Conservation (phyloP, 1,284 basidiomycete species). For the Cystobasidium slooffiae region DNA sequence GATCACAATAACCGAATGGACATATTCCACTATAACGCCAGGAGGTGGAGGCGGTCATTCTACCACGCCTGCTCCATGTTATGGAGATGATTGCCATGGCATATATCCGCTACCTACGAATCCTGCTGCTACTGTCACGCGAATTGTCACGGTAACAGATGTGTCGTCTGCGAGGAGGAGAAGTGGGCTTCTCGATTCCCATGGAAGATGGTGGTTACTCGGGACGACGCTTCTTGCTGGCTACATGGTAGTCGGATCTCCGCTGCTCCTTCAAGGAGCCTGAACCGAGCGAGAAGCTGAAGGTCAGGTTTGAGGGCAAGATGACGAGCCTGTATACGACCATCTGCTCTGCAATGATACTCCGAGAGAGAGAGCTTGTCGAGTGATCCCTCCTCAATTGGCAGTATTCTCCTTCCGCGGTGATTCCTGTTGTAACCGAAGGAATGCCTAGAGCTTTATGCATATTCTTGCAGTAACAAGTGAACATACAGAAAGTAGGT, state of each 20-base stretch:
- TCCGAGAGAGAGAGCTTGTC: background rate
- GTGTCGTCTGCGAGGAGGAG: background rate
- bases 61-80: background rate
- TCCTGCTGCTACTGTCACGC: slow-evolving; percentile 10
- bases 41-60: background rate
- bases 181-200: no score
- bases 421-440: background rate
- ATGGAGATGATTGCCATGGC: background rate
- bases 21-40: slow-evolving; percentile 14
- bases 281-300: no score
- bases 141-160: slow-evolving; percentile 20
- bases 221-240: no score
- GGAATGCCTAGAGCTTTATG: background rate
- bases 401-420: background rate
- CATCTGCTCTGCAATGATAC: background rate
- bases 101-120: background rate
- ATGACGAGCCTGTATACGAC: no score
- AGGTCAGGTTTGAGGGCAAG: no score
- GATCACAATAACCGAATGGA: slow-evolving; percentile 28
- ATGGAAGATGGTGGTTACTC: no score
- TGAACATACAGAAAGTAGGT: no score
- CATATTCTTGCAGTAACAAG: no score
- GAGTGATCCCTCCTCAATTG: background rate
- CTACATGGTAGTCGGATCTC: no score
- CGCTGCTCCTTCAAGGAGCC: no score